phyloP scores from a whole-genome alignment of 768 basidiomycete species.

The Auriculariales sp. region DNA sequence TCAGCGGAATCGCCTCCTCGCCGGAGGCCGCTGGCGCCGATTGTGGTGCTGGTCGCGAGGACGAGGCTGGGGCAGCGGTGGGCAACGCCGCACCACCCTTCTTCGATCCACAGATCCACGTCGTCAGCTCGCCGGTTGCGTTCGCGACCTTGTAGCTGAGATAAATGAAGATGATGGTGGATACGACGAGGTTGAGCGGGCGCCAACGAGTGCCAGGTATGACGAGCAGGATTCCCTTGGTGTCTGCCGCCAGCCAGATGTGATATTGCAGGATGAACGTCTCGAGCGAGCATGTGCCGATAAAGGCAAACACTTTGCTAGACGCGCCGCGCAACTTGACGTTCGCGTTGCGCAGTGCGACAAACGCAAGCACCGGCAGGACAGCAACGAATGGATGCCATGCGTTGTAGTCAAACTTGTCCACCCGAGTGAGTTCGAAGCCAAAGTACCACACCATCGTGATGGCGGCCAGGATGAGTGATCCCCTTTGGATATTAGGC shows the following conservation, averaged over 20 bases:
- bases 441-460: slow-evolving; percentile 63
- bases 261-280: slow-evolving; percentile 88
- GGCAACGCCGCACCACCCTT: background rate
- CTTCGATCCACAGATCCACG: slow-evolving; percentile 27
- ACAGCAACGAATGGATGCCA: slow-evolving; percentile 77
- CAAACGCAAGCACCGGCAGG: slow-evolving; percentile 67
- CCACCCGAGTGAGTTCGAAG: slow-evolving; percentile 63
- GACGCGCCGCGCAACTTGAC: slow-evolving; percentile 52
- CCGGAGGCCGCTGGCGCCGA: slow-evolving; percentile 13
- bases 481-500: slow-evolving; percentile 34
- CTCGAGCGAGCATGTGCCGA: slow-evolving; percentile 80
- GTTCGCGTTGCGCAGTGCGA: slow-evolving; percentile 62
- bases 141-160: slow-evolving; percentile 61
- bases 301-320: slow-evolving; percentile 58
- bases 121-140: slow-evolving; percentile 61
- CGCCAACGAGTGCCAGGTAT: slow-evolving; percentile 63
- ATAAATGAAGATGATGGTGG: slow-evolving; percentile 68
- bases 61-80: background rate
- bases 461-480: slow-evolving; percentile 35
- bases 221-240: slow-evolving; percentile 65
- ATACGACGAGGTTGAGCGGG: slow-evolving; percentile 62
- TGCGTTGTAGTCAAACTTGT: slow-evolving; percentile 73
- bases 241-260: slow-evolving; percentile 74
- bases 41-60: slow-evolving; percentile 6
- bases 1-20: slow-evolving; percentile 15